These are phyloP conservation scores for Nemania serpens DNA, from an alignment of 2,329 filamentous ascomycete genomes.

Conservation along the genomic window DNA sequence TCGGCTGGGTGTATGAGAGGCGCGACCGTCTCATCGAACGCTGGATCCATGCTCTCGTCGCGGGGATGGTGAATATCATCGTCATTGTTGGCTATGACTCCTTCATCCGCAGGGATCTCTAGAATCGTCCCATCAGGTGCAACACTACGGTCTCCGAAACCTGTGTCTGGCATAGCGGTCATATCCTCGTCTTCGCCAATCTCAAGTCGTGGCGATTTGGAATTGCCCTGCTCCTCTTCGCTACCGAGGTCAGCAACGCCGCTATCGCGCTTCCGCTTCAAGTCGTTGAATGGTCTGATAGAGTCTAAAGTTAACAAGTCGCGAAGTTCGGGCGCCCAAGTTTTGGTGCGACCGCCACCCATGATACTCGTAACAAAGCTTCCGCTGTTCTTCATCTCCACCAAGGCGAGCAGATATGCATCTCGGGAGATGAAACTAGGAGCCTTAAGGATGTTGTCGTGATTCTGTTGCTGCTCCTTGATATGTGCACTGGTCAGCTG, in stretches of 20 bases:
- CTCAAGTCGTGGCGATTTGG: slow-evolving; percentile 72
- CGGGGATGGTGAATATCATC: slow-evolving; percentile 53
- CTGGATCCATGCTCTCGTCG: slow-evolving; percentile 56
- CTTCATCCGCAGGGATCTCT: slow-evolving; percentile 65
- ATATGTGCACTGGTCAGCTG: slow-evolving; percentile 78
- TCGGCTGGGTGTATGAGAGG: slow-evolving; percentile 81
- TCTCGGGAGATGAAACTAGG: slow-evolving; percentile 85
- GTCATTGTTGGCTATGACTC: slow-evolving; percentile 46
- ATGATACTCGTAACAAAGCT: slow-evolving; percentile 88
- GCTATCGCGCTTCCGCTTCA: slow-evolving; percentile 93
- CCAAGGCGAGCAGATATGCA: slow-evolving; percentile 81
- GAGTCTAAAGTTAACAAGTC: slow-evolving; percentile 89
- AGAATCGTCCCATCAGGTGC: slow-evolving; percentile 65
- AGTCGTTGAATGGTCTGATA: slow-evolving; percentile 74
- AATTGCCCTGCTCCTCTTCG: slow-evolving; percentile 64
- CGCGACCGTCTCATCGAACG: slow-evolving; percentile 78
- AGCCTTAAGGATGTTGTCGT: slow-evolving; percentile 82
- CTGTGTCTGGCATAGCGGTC: slow-evolving; percentile 53
- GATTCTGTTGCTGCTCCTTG: slow-evolving; percentile 83
- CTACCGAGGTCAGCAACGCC: slow-evolving; percentile 80
- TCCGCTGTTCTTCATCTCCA: slow-evolving; percentile 90
- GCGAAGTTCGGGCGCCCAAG: slow-evolving; percentile 90
- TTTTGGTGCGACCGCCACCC: slow-evolving; percentile 74
- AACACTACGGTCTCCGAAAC: slow-evolving; percentile 58
- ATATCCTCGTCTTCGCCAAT: slow-evolving; percentile 69